Conservation (phyloP, 106 monocot species). For the Hemerocallis citrina region DNA sequence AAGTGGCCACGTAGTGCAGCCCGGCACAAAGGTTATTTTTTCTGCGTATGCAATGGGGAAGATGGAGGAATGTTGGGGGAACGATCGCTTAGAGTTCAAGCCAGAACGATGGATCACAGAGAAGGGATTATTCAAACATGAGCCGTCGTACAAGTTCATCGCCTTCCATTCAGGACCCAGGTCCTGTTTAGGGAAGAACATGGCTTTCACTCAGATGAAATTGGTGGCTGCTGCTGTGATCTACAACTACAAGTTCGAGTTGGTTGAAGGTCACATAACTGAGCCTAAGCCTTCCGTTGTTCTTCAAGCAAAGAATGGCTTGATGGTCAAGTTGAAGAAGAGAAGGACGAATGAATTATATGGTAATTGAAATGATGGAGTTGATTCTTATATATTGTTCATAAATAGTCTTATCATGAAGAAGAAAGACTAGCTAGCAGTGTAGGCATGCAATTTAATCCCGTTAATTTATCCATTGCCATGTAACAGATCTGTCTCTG, state of each 20-base stretch:
- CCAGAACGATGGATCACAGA: constrained; percentile 58
- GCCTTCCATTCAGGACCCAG: constrained; percentile 64
- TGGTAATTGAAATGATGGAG: too few species aligned
- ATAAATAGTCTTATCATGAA: too few species aligned
- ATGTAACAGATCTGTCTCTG: too few species aligned
- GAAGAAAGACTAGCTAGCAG: too few species aligned
- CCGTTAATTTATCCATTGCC: too few species aligned
- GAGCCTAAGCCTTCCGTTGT: constrained; percentile 55
- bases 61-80: constrained; percentile 69
- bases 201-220: constrained; percentile 66
- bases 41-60: constrained; percentile 55
- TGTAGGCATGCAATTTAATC: too few species aligned
- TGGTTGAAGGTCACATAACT: constrained; percentile 20
- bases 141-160: constrained; percentile 60
- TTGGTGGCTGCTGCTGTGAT: constrained; percentile 38
- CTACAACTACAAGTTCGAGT: constrained; percentile 22
- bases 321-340: constrained; percentile 49
- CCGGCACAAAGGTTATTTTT: constrained; percentile 20
- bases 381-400: too few species aligned
- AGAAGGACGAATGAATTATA: too few species aligned
- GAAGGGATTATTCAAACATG: constrained; percentile 30
- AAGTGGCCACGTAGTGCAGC: constrained; percentile 19
- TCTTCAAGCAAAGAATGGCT: constrained; percentile 64
- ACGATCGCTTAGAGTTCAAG: constrained; percentile 54
- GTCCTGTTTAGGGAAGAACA: constrained; percentile 55